Base-by-base conservation (phyloP, 2,329 filamentous ascomycete species). In the Penicillium brevicompactum region DNA sequence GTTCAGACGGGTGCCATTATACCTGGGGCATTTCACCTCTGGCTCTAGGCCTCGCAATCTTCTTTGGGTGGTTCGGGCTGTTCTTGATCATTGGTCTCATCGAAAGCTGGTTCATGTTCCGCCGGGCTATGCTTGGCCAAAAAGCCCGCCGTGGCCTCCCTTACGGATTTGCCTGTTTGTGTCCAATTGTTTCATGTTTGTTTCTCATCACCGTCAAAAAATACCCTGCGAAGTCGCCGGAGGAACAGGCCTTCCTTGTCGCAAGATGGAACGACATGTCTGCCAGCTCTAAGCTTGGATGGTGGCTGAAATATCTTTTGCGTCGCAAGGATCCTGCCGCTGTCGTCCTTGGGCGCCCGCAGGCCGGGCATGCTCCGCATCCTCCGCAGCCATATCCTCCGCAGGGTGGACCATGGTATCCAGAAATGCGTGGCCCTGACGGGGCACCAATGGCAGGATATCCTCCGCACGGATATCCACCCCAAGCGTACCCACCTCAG, bases 51-150 rank as follows among this genome's bases (percentile, higher is more conserved):
- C 55, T 61, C 1, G 55, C 55, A 14, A 47, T 59, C 2, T 53
- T 57, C 31, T 58, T 61, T 49, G 34, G 38, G 6, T 60, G 58
- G 58, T 58, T 57, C 34, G 49, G 55, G 2, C 46, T 59, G 2
- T 61, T 57, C 44, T 42, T 56, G 6, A 54, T 61, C 18, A 43
- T 57, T 9, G 38, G 52, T 1, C 16, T 58, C 4, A 18, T 55
- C 14, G 57, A 58, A 31, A 59, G 55, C 18, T 60, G 58, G 59
- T 53, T 56, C 44, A 56, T 53, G 2, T 59, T 57, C 42, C 51
- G 51, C 3, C 44, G 59, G 6, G 46, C 55, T 3, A 60, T 60
- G 58, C 34, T 58, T 1, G 58, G 55, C 3, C 31, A 46, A 11
- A 60, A 60, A 32, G 47, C 30, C 34, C 58, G 55, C 1, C 52